phyloP scores from a whole-genome alignment of 2,329 filamentous ascomycete species.

The Sclerotinia nivalis region DNA sequence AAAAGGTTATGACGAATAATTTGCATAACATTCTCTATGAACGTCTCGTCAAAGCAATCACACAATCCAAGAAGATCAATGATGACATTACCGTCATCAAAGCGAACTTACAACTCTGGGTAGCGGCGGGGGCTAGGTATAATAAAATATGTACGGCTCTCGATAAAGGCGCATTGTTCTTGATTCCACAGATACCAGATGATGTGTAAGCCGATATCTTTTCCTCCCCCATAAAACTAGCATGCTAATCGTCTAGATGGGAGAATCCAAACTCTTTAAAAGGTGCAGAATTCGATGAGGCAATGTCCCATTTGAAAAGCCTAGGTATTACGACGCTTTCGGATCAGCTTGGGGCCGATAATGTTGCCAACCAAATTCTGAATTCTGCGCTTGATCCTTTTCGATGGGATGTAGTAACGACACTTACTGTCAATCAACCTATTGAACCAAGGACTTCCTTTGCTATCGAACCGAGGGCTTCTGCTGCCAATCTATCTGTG shows the following conservation, averaged over 20 bases:
- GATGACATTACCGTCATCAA: neutral
- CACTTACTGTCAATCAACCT: neutral
- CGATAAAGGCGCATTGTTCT: neutral
- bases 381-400: neutral
- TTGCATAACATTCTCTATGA: neutral
- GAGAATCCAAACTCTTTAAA: neutral
- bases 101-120: neutral
- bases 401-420: conserved; percentile 2
- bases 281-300: neutral
- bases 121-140: neutral
- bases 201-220: neutral
- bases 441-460: neutral
- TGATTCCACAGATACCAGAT: conserved; percentile 9
- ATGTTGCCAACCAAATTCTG: neutral
- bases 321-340: neutral
- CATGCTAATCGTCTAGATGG: neutral
- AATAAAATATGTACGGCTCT: neutral
- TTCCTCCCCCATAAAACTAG: neutral
- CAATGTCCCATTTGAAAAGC: neutral
- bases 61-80: neutral
- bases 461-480: neutral
- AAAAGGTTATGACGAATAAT: neutral
- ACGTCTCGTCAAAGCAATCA: neutral
- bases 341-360: neutral
- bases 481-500: neutral